These are phyloP conservation scores for Apiospora pterosperma DNA, from an alignment of 2,329 filamentous ascomycete species.

Conservation along the genomic window DNA sequence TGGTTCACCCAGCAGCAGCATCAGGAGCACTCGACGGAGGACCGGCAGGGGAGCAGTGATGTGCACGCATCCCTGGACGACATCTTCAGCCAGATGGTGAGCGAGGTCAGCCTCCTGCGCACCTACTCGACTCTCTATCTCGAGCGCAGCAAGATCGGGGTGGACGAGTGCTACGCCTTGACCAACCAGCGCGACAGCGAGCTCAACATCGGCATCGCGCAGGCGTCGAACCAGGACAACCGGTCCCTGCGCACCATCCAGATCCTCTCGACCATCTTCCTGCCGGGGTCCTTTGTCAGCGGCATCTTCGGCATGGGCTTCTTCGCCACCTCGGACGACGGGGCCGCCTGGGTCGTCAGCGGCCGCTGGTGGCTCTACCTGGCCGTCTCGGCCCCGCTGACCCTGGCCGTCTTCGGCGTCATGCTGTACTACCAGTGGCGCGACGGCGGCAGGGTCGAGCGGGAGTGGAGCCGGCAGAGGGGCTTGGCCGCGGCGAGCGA, in stretches of 20 bases:
- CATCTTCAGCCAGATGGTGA: slow-evolving; percentile 7
- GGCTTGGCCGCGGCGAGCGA: background rate
- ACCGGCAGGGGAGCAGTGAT: background rate
- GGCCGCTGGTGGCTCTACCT: slow-evolving; percentile 10
- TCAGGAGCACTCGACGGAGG: background rate
- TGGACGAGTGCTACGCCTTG: slow-evolving; percentile 11
- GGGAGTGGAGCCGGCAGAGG: slow-evolving; percentile 2
- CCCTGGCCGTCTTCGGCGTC: slow-evolving; percentile 2
- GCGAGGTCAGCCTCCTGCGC: slow-evolving; percentile 7
- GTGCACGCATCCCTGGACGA: slow-evolving; percentile 2
- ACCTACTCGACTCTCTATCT: slow-evolving; percentile 10
- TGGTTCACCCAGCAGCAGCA: background rate
- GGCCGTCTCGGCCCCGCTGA: slow-evolving; percentile 8
- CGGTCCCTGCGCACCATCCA: slow-evolving; percentile 10
- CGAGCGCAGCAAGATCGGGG: slow-evolving; percentile 11
- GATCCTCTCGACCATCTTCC: slow-evolving; percentile 9
- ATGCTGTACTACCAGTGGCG: slow-evolving; percentile 10
- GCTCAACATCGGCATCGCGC: slow-evolving; percentile 11
- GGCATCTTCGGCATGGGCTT: slow-evolving; percentile 12
- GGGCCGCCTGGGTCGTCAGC: slow-evolving; percentile 3
- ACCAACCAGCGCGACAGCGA: slow-evolving; percentile 12
- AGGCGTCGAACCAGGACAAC: slow-evolving; percentile 10
- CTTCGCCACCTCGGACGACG: slow-evolving; percentile 7
- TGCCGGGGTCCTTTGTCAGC: slow-evolving; percentile 10
- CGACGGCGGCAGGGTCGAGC: slow-evolving; percentile 1